Evolutionary conservation across 2,329 filamentous ascomycete species (phyloP), one percentile per base, ranked within the genome.

Genomic region (Phialophora expanda): DNA sequence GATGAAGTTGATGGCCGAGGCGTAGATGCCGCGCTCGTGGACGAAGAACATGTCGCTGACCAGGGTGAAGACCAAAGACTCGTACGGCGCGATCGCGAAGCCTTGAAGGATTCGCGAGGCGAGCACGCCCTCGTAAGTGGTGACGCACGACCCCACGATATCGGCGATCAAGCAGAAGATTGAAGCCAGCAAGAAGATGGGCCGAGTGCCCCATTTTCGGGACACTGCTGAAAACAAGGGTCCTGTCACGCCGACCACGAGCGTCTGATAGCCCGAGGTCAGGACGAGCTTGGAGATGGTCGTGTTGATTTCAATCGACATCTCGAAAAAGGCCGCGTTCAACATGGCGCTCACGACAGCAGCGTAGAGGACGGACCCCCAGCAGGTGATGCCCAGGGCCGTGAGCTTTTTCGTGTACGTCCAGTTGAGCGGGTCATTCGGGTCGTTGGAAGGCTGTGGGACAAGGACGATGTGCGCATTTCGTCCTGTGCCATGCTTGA

Each of bases 41-140:
- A 66, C 63, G 44, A 68, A 70, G 64, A 78, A 81, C 70, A 81
- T 74, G 62, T 83, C 81, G 2, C 79, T 77, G 8, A 82, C 76
- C 6, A 78, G 79, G 9, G 82, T 78, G 67, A 82, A 82, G 17
- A 78, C 78, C n/a, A 84, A 70, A 14, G 79, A 80, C 68, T 84
- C 82, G 24, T 83, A 79, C 14, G 38, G 38, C 14, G 38, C 38
- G 38, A 44, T 44, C 17, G 38, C 38, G 17, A 44, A 44, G 38
- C 38, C 38, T 58, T 80, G 78, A 0, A 84, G 70, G 28, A 84
- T 76, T 57, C 80, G 79, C 66, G 79, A 79, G 5, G 79, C 80
- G 24, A 80, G 79, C 80, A 81, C 83, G 64, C 82, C 78, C 5
- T 80, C 38, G 38, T 44, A 44, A 7, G 38, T 44, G 38, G 38